phyloP scores from a whole-genome alignment of 1,284 basidiomycete species.

The Termitomyces sp. region DNA sequence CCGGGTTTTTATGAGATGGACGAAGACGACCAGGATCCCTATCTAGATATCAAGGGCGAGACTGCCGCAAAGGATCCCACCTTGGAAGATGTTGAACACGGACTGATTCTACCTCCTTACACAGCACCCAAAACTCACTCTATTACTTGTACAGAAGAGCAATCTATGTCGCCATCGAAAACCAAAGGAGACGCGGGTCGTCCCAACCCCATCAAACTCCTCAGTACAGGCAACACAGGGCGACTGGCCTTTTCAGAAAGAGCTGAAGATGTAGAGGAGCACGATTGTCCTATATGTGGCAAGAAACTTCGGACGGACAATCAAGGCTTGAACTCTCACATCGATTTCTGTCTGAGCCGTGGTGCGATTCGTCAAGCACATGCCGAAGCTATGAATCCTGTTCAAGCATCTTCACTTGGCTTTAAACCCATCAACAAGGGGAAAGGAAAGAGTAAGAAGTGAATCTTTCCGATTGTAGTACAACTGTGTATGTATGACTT shows the following conservation, averaged over 20 bases:
- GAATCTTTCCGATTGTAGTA: neutral
- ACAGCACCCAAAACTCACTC: neutral
- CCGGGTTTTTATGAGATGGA: constrained; percentile 51
- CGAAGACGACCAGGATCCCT: constrained; percentile 29
- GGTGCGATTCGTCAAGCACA: constrained; percentile 67
- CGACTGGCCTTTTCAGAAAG: neutral
- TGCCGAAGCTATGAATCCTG: constrained; percentile 27
- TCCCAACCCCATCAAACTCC: neutral
- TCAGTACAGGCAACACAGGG: neutral
- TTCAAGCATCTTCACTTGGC: constrained; percentile 10
- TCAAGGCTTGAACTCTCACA: constrained; percentile 62
- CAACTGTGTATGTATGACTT: neutral
- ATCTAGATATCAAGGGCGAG: constrained; percentile 21
- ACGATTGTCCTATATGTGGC: constrained; percentile 62
- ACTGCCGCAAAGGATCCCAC: neutral
- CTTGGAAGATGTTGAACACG: neutral
- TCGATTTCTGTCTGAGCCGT: constrained; percentile 75
- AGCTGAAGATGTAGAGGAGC: constrained; percentile 18
- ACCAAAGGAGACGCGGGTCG: neutral
- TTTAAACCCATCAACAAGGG: constrained; percentile 11
- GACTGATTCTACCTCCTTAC: neutral
- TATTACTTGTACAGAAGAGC: neutral
- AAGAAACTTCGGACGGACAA: constrained; percentile 58
- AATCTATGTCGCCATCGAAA: neutral
- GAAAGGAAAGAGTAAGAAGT: constrained; percentile 15